Percentiles rank a stretch among this genome's conserved stretches.
Conservation (phyloP, 73 alveolate genomes). For the Strombidium stylifer region DNA sequence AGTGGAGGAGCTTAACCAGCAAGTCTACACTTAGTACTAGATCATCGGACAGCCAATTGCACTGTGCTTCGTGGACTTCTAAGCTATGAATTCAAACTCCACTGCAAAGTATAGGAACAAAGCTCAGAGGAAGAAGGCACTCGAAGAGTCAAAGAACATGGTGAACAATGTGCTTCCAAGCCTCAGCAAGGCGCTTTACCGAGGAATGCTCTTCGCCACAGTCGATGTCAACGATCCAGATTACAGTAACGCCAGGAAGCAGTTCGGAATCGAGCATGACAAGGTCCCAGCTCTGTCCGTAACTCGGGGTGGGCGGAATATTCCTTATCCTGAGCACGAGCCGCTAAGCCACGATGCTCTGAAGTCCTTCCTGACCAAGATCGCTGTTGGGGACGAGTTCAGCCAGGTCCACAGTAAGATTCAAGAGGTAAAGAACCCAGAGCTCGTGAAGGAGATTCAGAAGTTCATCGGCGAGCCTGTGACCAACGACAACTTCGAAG, state of each 20-base stretch:
- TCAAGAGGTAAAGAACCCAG: no score
- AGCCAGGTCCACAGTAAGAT: no score
- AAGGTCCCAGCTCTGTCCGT: conserved; percentile 49
- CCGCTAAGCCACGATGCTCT: conserved; percentile 1
- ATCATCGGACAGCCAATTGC: conserved; percentile 40
- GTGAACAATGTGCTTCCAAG: conserved; percentile 12
- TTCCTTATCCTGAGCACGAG: conserved; percentile 32
- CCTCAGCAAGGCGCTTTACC: conserved; percentile 22
- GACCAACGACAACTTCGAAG: neutral
- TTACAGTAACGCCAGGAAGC: neutral
- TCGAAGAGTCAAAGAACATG: conserved; percentile 5
- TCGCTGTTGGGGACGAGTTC: no score
- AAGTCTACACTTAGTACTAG: conserved; percentile 25
- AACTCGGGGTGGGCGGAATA: conserved; percentile 25
- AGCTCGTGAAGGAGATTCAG: no score
- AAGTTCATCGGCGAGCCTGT: neutral
- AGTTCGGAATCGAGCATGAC: conserved; percentile 29
- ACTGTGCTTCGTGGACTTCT: conserved; percentile 39
- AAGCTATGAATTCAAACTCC: no score
- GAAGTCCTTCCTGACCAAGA: conserved; percentile 1
- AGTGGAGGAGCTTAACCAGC: conserved; percentile 36
- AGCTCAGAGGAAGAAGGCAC: no score
- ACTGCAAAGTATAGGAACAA: no score
- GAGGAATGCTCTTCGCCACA: conserved; percentile 28
- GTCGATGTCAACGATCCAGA: conserved; percentile 17